These are phyloP conservation scores for Jimgerdemannia lactiflua DNA, from an alignment of 192 early-diverging fungal species.

Conservation along the genomic window DNA sequence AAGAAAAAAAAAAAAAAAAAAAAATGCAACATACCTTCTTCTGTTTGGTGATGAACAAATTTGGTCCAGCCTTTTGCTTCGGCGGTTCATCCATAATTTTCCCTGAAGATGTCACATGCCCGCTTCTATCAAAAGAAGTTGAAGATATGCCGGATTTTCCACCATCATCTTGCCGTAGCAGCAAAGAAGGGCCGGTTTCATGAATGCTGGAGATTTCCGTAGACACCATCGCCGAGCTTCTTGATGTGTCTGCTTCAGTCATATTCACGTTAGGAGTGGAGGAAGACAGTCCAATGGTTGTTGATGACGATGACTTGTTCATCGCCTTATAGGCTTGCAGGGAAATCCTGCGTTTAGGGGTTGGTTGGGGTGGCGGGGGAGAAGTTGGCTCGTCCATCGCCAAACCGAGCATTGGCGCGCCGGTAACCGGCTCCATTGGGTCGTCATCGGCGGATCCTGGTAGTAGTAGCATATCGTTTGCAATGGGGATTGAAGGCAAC, in stretches of 20 bases:
- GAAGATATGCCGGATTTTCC: too few relatives aligned
- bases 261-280: neutral
- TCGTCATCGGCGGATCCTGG: neutral
- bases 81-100: neutral
- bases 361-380: too few relatives aligned
- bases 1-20: too few relatives aligned
- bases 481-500: too few relatives aligned
- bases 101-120: neutral
- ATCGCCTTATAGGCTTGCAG: neutral
- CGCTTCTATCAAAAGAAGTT: neutral
- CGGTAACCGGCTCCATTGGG: neutral
- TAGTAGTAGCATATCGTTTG: neutral
- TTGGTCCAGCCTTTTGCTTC: neutral
- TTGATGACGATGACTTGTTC: neutral
- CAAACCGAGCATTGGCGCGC: neutral
- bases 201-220: neutral
- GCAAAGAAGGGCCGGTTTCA: neutral
- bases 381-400: neutral
- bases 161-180: neutral
- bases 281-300: neutral
- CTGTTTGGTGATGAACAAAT: neutral
- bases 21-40: neutral
- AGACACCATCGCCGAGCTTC: neutral
- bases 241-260: neutral
- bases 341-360: neutral